These are phyloP conservation scores for Stagonosporopsis vannaccii DNA, from an alignment of 2,329 filamentous ascomycete genomes.

Conservation along the genomic window DNA sequence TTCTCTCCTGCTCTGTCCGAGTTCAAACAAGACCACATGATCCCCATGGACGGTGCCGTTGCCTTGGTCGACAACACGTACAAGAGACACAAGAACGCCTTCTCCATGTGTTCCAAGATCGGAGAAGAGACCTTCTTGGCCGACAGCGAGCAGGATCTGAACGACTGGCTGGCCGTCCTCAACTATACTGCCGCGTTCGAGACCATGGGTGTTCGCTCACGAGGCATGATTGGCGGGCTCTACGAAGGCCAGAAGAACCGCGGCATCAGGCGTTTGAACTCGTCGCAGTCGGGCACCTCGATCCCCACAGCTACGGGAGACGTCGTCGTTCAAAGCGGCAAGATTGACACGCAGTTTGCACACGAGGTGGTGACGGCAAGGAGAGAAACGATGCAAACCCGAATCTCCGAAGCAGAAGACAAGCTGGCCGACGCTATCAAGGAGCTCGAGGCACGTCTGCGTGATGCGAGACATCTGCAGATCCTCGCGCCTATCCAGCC, in stretches of 20 bases:
- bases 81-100: slow-evolving; percentile 94
- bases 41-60: slow-evolving; percentile 93
- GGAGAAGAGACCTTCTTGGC: slow-evolving; percentile 92
- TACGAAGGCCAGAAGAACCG: slow-evolving; percentile 83
- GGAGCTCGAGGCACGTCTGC: slow-evolving; percentile 80
- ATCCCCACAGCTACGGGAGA: slow-evolving; percentile 77
- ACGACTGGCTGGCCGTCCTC: slow-evolving; percentile 94
- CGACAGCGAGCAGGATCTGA: slow-evolving; percentile 88
- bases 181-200: slow-evolving; percentile 96
- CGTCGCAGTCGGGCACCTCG: slow-evolving; percentile 60
- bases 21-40: slow-evolving; percentile 92
- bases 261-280: slow-evolving; percentile 74
- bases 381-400: slow-evolving; percentile 80
- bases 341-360: slow-evolving; percentile 81
- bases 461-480: slow-evolving; percentile 89
- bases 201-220: slow-evolving; percentile 88
- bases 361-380: slow-evolving; percentile 85
- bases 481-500: slow-evolving; percentile 88
- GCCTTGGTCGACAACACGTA: slow-evolving; percentile 86
- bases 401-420: slow-evolving; percentile 83
- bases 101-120: slow-evolving; percentile 81
- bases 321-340: slow-evolving; percentile 74
- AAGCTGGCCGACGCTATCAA: slow-evolving; percentile 76
- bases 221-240: slow-evolving; percentile 82
- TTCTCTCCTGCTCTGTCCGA: slow-evolving; percentile 90